Evolutionary conservation across 257 asterid species (phyloP).

Genomic region (Ballota nigra): DNA sequence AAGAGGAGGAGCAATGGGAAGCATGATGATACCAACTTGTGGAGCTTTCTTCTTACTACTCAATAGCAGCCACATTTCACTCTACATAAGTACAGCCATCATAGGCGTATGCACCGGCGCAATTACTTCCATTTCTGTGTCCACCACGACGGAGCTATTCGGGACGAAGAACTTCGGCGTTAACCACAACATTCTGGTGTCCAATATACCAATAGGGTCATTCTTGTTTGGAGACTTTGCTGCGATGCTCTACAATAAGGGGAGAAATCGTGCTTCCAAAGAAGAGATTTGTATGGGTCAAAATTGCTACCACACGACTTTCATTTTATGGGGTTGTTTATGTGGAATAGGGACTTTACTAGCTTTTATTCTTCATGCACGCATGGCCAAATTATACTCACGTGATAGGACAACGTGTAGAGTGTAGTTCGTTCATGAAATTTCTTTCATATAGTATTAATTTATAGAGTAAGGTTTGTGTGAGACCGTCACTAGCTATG

Average conservation of each 20-base stretch:
- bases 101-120: constrained; percentile 75
- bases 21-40: constrained; percentile 67
- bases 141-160: constrained; percentile 63
- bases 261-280: neutral
- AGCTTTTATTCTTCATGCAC: constrained; percentile 52
- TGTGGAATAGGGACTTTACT: constrained; percentile 53
- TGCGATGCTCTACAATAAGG: constrained; percentile 48
- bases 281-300: constrained; percentile 53
- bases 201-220: constrained; percentile 76
- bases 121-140: constrained; percentile 60
- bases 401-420: neutral
- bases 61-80: constrained; percentile 15
- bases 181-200: constrained; percentile 69
- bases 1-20: constrained; percentile 58
- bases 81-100: constrained; percentile 59
- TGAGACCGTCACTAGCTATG: too few species aligned
- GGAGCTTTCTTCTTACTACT: constrained; percentile 66
- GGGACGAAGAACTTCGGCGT: constrained; percentile 70
- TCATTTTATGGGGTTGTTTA: constrained; percentile 62
- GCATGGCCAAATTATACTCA: constrained; percentile 42
- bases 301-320: constrained; percentile 55
- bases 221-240: constrained; percentile 74
- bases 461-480: too few species aligned
- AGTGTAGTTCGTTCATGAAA: too few species aligned
- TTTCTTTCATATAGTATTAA: too few species aligned